phyloP scores from a whole-genome alignment of 208 protist genomes.

The Trypanosoma caninum region DNA sequence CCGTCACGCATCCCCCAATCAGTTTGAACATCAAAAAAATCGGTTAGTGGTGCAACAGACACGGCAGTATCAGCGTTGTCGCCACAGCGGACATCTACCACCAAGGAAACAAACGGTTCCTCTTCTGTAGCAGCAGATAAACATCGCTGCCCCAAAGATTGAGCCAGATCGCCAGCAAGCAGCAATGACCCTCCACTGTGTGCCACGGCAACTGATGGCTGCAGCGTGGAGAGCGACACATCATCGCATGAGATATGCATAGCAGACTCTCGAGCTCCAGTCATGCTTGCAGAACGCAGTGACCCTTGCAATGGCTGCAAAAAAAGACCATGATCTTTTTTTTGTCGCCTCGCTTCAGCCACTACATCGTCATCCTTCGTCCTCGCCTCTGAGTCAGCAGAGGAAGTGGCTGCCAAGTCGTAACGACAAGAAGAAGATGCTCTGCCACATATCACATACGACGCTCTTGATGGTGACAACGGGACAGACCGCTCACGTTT shows the following conservation, averaged over 20 bases:
- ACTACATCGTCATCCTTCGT: background rate
- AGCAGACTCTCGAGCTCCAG: background rate
- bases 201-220: background rate
- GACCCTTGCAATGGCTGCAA: too few species aligned
- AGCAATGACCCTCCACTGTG: slow-evolving; percentile 30
- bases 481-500: slow-evolving; percentile 7
- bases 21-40: background rate
- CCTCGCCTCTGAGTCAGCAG: background rate
- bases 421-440: background rate
- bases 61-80: background rate
- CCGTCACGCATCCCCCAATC: too few species aligned
- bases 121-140: slow-evolving; percentile 1
- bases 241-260: background rate
- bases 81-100: slow-evolving; percentile 1
- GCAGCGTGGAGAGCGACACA: background rate
- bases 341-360: background rate
- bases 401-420: background rate
- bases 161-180: slow-evolving; percentile 47
- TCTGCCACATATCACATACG: background rate
- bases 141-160: slow-evolving; percentile 37
- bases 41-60: background rate
- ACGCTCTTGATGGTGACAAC: background rate
- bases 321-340: background rate
- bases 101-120: background rate
- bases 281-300: background rate